These are phyloP conservation scores for Scortechinia acanthostroma DNA, from an alignment of 2,329 filamentous ascomycete species.

Conservation along the genomic window DNA sequence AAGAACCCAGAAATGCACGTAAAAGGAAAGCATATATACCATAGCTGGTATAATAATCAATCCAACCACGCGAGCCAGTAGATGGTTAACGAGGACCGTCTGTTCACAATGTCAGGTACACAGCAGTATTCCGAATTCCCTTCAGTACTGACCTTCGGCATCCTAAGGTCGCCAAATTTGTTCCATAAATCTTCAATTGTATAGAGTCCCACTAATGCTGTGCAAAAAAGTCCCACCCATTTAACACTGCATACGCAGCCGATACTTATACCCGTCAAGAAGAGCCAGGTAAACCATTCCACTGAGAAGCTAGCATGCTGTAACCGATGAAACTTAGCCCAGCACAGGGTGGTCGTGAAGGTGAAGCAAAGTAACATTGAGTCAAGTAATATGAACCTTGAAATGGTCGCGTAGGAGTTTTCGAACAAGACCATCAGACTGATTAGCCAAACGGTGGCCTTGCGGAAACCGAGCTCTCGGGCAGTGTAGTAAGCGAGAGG, in stretches of 20 bases:
- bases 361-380: slow-evolving; percentile 98
- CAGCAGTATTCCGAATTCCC: slow-evolving; percentile 3
- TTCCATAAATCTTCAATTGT: slow-evolving; percentile 95
- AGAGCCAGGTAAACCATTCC: slow-evolving; percentile 92
- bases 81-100: slow-evolving; percentile 66
- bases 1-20: slow-evolving; percentile 85
- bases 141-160: slow-evolving; percentile 64
- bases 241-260: slow-evolving; percentile 98
- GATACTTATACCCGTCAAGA: slow-evolving; percentile 88
- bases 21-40: slow-evolving; percentile 94
- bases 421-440: slow-evolving; percentile 97
- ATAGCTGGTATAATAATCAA: slow-evolving; percentile 82
- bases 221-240: slow-evolving; percentile 93
- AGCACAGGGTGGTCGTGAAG: slow-evolving; percentile 94
- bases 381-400: slow-evolving; percentile 93
- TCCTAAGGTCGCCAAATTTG: slow-evolving; percentile 90
- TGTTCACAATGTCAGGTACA: slow-evolving; percentile 13
- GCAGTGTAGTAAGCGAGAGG: slow-evolving; percentile 94
- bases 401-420: slow-evolving; percentile 98
- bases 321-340: slow-evolving; percentile 89
- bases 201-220: slow-evolving; percentile 88
- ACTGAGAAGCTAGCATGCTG: slow-evolving; percentile 78
- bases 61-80: slow-evolving; percentile 73
- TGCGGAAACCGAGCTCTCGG: slow-evolving; percentile 78
- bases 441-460: slow-evolving; percentile 86